phyloP scores from a whole-genome alignment of 192 early-diverging fungal genomes.

The Umbelopsis vinacea region DNA sequence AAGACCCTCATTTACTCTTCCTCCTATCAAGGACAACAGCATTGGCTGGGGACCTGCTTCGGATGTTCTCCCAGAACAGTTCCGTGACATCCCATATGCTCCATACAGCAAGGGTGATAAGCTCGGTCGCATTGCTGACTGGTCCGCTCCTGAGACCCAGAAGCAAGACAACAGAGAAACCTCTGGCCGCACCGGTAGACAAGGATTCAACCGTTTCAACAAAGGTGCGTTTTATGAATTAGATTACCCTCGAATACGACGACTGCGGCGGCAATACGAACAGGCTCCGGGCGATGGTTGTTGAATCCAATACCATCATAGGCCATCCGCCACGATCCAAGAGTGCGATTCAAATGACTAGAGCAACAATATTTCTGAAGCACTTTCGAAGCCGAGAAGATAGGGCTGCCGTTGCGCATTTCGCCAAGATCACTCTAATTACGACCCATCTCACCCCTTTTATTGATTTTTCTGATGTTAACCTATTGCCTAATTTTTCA shows the following conservation, averaged over 20 bases:
- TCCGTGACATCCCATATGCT: conserved; percentile 89
- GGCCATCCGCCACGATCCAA: not conserved
- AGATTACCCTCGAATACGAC: not conserved
- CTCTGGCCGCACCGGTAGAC: conserved; percentile 51
- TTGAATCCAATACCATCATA: not conserved
- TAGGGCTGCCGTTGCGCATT: no score
- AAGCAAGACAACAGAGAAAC: conserved; percentile 65
- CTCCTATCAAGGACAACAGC: conserved; percentile 79
- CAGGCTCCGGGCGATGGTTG: not conserved
- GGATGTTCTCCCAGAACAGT: conserved; percentile 64
- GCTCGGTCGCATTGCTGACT: conserved; percentile 93
- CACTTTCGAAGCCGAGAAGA: no score
- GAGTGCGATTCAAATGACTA: not conserved
- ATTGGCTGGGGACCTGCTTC: conserved; percentile 87
- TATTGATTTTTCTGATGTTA: not conserved
- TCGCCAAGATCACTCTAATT: no score
- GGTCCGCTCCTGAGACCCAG: conserved; percentile 68
- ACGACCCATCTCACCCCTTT: not conserved
- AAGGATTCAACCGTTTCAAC: conserved; percentile 46
- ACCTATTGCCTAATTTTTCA: conserved; percentile 5
- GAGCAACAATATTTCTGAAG: not conserved
- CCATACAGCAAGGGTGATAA: conserved; percentile 96
- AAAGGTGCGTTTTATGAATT: conserved; percentile 26
- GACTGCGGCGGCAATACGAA: not conserved
- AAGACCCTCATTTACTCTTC: conserved; percentile 70